Percentiles rank a stretch among this genome's conserved stretches.
Conservation (phyloP, 2,329 filamentous ascomycete genomes). For the Reticulascus tulasneorum region DNA sequence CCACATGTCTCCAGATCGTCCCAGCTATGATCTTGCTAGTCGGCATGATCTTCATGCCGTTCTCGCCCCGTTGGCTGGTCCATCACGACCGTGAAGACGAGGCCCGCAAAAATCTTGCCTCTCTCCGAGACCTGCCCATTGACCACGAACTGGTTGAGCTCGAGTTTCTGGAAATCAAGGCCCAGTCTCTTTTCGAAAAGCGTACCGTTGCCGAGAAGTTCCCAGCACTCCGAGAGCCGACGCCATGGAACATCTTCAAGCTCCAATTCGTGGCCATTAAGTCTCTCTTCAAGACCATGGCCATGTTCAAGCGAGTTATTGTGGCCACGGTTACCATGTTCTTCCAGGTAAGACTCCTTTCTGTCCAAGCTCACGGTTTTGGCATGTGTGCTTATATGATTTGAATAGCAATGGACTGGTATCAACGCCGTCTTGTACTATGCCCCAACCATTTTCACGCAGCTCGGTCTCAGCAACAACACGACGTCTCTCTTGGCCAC, state of each 20-base stretch:
- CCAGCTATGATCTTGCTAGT: slow-evolving; percentile 63
- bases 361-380: slow-evolving; percentile 1
- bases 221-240: slow-evolving; percentile 58
- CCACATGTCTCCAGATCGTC: slow-evolving; percentile 66
- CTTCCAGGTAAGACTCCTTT: slow-evolving; percentile 36
- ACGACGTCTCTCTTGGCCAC: slow-evolving; percentile 60
- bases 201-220: slow-evolving; percentile 63
- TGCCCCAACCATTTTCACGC: slow-evolving; percentile 64
- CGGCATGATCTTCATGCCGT: slow-evolving; percentile 78
- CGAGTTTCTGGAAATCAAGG: slow-evolving; percentile 81
- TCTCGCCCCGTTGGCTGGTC: slow-evolving; percentile 71
- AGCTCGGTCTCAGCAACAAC: slow-evolving; percentile 54
- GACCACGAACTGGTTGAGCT: slow-evolving; percentile 68
- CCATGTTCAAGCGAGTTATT: slow-evolving; percentile 64
- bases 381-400: too few species aligned
- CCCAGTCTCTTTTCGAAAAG: slow-evolving; percentile 74
- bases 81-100: slow-evolving; percentile 68
- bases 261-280: slow-evolving; percentile 65
- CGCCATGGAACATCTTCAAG: slow-evolving; percentile 60
- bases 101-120: slow-evolving; percentile 58
- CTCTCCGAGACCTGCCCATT: slow-evolving; percentile 55
- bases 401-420: slow-evolving; percentile 32
- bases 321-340: slow-evolving; percentile 62
- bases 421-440: slow-evolving; percentile 63
- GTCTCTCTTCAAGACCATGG: slow-evolving; percentile 59